phyloP scores from a whole-genome alignment of 2,329 filamentous ascomycete genomes.

The Pestalotiopsis sp. region DNA sequence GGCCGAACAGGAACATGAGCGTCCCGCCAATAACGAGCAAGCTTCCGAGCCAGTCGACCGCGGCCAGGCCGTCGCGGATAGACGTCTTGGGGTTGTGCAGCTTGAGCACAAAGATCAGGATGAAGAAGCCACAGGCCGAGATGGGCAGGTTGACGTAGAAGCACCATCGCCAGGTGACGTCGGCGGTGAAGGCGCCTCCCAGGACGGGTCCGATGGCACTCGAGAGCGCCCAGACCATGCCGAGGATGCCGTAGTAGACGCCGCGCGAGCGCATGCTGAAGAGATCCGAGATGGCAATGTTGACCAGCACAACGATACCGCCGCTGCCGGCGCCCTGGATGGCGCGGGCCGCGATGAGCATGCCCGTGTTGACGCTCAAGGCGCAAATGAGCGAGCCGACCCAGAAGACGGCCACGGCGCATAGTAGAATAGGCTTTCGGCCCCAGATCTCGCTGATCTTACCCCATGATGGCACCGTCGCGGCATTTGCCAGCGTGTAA shows the following conservation, averaged over 20 bases:
- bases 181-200: conserved; percentile 68
- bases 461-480: conserved; percentile 71
- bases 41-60: conserved; percentile 62
- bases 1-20: conserved; percentile 82
- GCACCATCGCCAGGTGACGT: conserved; percentile 69
- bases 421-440: conserved; percentile 56
- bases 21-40: conserved; percentile 73
- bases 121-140: conserved; percentile 47
- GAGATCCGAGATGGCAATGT: conserved; percentile 60
- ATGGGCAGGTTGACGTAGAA: conserved; percentile 67
- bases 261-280: conserved; percentile 55
- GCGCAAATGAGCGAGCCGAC: conserved; percentile 58
- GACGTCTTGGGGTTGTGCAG: conserved; percentile 70
- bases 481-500: conserved; percentile 72
- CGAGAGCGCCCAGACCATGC: conserved; percentile 66
- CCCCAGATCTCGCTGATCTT: conserved; percentile 63
- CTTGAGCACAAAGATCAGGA: conserved; percentile 65
- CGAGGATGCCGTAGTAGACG: conserved; percentile 55
- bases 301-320: conserved; percentile 61
- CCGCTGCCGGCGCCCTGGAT: conserved; percentile 62
- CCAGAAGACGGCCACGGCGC: conserved; percentile 55
- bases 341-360: conserved; percentile 57
- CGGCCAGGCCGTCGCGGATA: conserved; percentile 62
- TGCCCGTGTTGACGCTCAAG: conserved; percentile 50
- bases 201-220: conserved; percentile 68